Percentiles rank a stretch among this genome's conserved stretches.
Conservation (phyloP, 176 grass and related monocot species). For the Canna indica region DNA sequence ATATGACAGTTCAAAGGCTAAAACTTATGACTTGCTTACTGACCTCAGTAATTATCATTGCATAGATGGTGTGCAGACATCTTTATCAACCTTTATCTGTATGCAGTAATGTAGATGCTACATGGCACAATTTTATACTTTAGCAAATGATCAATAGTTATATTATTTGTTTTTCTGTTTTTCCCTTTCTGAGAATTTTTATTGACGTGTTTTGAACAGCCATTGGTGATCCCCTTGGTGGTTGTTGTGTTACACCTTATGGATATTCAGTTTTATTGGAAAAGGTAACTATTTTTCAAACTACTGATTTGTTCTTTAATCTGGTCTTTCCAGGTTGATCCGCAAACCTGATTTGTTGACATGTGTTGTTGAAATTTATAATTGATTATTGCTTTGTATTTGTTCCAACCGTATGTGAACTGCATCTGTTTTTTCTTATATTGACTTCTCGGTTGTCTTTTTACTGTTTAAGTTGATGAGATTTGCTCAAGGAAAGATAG, state of each 20-base stretch:
- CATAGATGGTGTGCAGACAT: not conserved
- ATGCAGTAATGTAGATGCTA: not conserved
- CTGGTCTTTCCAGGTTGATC: not conserved
- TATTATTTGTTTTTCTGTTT: not conserved
- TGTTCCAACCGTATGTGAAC: not conserved
- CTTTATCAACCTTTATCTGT: too few relatives aligned
- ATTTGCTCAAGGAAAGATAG: constrained; percentile 88
- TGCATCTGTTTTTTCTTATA: not conserved
- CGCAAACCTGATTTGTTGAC: not conserved
- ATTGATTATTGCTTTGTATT: not conserved
- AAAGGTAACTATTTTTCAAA: constrained; percentile 47
- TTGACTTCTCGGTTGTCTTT: constrained; percentile 11
- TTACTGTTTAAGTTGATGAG: constrained; percentile 45
- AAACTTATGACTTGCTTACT: not conserved
- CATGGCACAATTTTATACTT: not conserved
- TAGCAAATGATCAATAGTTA: not conserved
- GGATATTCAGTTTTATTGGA: constrained; percentile 75
- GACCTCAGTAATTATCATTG: not conserved
- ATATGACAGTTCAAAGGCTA: not conserved
- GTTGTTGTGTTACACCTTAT: constrained; percentile 79
- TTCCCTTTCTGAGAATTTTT: not conserved
- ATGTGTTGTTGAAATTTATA: not conserved
- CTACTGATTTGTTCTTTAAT: constrained; percentile 6
- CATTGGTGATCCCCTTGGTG: constrained; percentile 88
- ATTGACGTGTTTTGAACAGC: constrained; percentile 27